Base-by-base conservation (phyloP, 495 filamentous ascomycete genomes). In the Glonium stellatum region DNA sequence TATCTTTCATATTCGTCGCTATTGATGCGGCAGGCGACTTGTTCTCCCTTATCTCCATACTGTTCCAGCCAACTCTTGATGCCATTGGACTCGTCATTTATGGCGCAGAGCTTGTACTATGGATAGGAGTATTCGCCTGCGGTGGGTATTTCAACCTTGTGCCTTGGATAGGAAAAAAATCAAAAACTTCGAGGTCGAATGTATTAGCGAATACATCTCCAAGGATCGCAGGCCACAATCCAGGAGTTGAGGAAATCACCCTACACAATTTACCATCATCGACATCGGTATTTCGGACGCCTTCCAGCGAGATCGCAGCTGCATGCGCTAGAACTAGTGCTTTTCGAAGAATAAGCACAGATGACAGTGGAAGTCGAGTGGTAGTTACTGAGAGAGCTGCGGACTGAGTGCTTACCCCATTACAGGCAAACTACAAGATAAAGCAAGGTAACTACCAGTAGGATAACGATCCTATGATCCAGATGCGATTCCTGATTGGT, bases 1-100 rank as follows among this genome's bases (percentile, higher is more conserved):
- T 87, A 34, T 84, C 80, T 13, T 86, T 87, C 69, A 71, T 84
- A 3, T 87, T 86, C 64, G 82, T 85, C 0, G 82, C 71, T 0
- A 84, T 86, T 42, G 84, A 87, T 68, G 83, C 83, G 4, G 76
- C 78, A 1, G 84, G 83, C 0, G 84, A 87, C 72, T 57, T 86
- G 0, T 82, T 81, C 56, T 85, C 83, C 4, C 73, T 86, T 0
- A 63, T 84, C 12, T 84, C 84, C 5, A 71, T 87, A 39, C 70
- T 85, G 51, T 86, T 84, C 58, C 81, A 82, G 69, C 71, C 74
- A 4, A 70, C 64, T 25, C 69, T 84, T 21, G 75, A 84, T 67
- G 66, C 81, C 12, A 69, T 84, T 1, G 84, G 82, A 0, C 75
- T 86, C 65, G 76, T 83, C 10, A 84, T 84, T 21, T 87, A 86